Evolutionary conservation across 805 yeast species (phyloP).

Genomic region (Yamadazyma tumulicola): DNA sequence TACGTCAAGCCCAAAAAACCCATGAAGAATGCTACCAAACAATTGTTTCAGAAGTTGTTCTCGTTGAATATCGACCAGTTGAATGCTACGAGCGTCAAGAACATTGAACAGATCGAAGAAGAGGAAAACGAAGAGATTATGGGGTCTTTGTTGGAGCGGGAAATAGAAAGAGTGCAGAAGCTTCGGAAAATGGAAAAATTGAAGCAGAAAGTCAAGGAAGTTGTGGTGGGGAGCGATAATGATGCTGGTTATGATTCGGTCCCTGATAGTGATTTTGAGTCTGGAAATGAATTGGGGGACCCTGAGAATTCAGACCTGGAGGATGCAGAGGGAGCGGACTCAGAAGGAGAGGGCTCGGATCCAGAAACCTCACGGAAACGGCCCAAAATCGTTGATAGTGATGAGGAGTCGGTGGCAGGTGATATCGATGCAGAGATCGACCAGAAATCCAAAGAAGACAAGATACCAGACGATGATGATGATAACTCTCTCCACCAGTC

Average conservation of each 20-base stretch:
- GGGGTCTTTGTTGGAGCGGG: constrained; percentile 47
- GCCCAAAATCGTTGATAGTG: constrained; percentile 12
- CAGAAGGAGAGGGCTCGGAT: constrained; percentile 11
- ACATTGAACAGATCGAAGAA: constrained; percentile 21
- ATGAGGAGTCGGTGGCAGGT: constrained; percentile 1
- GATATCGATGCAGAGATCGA: constrained; percentile 2
- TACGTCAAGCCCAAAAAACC: constrained; percentile 4
- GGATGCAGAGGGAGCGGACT: constrained; percentile 17
- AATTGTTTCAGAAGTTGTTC: constrained; percentile 9
- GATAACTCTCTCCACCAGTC: constrained; percentile 9
- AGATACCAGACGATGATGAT: not conserved
- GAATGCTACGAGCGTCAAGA: constrained; percentile 16
- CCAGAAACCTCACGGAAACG: constrained; percentile 11
- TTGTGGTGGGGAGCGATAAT: constrained; percentile 20
- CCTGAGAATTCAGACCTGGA: constrained; percentile 16
- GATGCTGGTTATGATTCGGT: constrained; percentile 4
- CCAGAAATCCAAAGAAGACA: constrained; percentile 15
- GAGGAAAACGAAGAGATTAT: constrained; percentile 42
- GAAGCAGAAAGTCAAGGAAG: constrained; percentile 33
- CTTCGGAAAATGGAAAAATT: constrained; percentile 43
- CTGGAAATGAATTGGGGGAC: constrained; percentile 19
- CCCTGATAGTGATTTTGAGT: constrained; percentile 5
- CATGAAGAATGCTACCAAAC: constrained; percentile 2
- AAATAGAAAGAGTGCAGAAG: constrained; percentile 45
- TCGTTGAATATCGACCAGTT: constrained; percentile 41